Base-by-base conservation (phyloP, 2,329 filamentous ascomycete species). In the Lecanosticta acicola region DNA sequence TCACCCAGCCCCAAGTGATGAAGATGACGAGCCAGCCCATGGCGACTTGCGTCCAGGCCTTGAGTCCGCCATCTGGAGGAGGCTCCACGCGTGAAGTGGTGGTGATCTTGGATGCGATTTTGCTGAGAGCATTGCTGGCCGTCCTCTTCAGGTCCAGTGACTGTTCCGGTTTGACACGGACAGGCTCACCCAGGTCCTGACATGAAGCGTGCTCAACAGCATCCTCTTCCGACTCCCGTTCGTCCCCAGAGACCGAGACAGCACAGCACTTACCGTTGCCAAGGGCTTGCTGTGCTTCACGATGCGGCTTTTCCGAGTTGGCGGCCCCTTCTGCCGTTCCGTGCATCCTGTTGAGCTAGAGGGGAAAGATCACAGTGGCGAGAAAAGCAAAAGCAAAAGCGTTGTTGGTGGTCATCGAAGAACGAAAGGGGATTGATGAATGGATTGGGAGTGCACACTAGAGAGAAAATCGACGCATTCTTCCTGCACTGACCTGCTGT, bases 31-130 rank as follows among this genome's bases (percentile, higher is more conserved):
- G 44, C 58, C 61, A 62, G 14, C 56, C 61, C 51, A 60, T 60
- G 11, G 57, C 58, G 11, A 63, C 63, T 48, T 67, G 64, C 2
- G 57, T 57, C 65, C 66, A 68, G 5, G 66, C 66, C 29, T 58
- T 53, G 1, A 67, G n/a, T 3, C 70, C 71, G 7, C 70, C 70
- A 59, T 73, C 68, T 0, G 69, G 69, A 2, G 65, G 63, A 3
- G 54, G 65, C 21, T 65, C 57, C 8, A 46, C 41, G 19, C 64
- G 54, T 3, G 58, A 59, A 29, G 54, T 48, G 4, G 63, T 65
- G 3, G 67, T 70, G 32, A 70, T 51, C 8, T 55, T 61, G 9
- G 66, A 67, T 8, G 63, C 54, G 17, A 69, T 61, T 43, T 62
- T 58, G 32, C 49, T 51, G 13, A 64, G 56, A 16, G 57, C 57